phyloP scores from a whole-genome alignment of 2,329 filamentous ascomycete species.

The Corinectria fuckeliana region DNA sequence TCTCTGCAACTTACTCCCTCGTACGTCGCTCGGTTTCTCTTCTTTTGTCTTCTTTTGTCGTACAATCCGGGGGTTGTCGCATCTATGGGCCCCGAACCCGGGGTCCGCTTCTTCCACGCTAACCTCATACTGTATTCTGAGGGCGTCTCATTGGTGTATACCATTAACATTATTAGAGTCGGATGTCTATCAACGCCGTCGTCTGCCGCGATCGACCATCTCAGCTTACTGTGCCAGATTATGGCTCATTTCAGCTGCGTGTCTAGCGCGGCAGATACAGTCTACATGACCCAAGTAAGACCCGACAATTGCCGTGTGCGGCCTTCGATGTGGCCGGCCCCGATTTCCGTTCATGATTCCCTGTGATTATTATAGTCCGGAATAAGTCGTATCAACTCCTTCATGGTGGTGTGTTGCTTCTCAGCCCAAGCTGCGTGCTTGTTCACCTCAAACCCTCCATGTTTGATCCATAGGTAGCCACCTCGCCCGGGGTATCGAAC shows the following conservation, averaged over 20 bases:
- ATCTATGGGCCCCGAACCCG: not conserved
- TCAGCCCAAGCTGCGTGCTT: constrained; percentile 1
- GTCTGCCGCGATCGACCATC: not conserved
- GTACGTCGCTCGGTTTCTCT: not conserved
- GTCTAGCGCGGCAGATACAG: not conserved
- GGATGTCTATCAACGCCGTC: not conserved
- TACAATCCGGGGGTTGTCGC: not conserved
- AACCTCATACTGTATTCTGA: constrained; percentile 21
- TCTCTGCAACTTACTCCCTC: too few species aligned
- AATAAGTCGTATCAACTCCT: constrained; percentile 14
- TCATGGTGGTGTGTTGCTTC: constrained; percentile 1
- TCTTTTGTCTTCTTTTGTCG: not conserved
- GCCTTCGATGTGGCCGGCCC: not conserved
- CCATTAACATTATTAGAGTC: not conserved
- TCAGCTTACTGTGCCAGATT: not conserved
- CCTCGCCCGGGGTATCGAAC: not conserved
- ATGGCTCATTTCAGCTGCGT: not conserved
- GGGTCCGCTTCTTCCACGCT: not conserved
- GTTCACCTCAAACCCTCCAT: constrained; percentile 1
- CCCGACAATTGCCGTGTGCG: not conserved
- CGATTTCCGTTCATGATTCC: not conserved
- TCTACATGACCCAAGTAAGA: not conserved
- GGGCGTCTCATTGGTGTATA: constrained; percentile 12
- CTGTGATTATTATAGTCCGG: not conserved
- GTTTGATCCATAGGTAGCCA: constrained; percentile 3